phyloP scores from a whole-genome alignment of 129 eudicot genomes.

The Kitagawia praeruptora region DNA sequence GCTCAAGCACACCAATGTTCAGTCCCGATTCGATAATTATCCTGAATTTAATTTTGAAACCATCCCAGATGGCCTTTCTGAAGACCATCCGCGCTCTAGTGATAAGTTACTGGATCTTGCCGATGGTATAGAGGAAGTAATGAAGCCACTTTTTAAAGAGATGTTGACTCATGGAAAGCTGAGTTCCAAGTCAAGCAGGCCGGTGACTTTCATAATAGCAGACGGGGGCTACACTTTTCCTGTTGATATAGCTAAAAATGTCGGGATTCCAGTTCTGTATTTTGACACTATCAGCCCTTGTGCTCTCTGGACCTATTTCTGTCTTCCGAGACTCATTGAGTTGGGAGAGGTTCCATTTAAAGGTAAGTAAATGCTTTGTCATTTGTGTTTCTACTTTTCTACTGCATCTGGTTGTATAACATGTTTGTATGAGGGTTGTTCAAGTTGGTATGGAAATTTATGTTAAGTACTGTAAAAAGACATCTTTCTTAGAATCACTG shows the following conservation, averaged over 20 bases:
- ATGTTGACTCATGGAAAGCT: constrained; percentile 24
- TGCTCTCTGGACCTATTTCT: constrained; percentile 14
- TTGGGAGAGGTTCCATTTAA: constrained; percentile 52
- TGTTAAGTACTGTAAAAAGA: neutral
- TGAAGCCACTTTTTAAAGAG: constrained; percentile 22
- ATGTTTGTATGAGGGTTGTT: too few species aligned
- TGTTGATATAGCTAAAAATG: constrained; percentile 31
- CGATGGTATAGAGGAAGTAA: constrained; percentile 16
- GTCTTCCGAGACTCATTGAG: constrained; percentile 35
- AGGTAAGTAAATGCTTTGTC: constrained; percentile 14
- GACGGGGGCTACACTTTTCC: constrained; percentile 37
- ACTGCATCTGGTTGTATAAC: too few species aligned
- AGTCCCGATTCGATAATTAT: constrained; percentile 26
- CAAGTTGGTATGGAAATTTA: neutral
- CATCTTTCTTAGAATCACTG: neutral
- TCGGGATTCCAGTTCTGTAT: constrained; percentile 36
- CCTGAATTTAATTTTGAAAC: constrained; percentile 26
- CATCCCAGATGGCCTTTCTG: constrained; percentile 39
- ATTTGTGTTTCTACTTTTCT: neutral
- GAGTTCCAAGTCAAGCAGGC: constrained; percentile 19
- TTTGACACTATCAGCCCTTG: constrained; percentile 41
- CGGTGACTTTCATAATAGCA: constrained; percentile 32
- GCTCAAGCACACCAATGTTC: constrained; percentile 20
- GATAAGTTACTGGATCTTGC: constrained; percentile 19
- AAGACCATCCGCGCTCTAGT: constrained; percentile 34